Base-by-base conservation (phyloP, 208 protist genomes). In the Trypanosoma grayi region DNA sequence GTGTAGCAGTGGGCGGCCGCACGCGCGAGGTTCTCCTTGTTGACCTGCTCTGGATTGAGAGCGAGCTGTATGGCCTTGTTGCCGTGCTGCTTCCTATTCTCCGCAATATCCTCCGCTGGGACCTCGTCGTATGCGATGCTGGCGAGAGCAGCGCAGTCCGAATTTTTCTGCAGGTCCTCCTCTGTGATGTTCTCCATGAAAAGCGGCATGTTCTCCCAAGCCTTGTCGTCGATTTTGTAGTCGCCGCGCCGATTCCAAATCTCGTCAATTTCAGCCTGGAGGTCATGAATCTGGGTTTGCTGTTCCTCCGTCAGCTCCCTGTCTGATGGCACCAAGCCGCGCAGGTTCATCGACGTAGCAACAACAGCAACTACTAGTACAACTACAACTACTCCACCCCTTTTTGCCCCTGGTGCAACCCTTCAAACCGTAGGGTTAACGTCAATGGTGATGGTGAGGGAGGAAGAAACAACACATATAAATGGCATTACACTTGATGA, bases 161-260 rank as follows among this genome's bases (percentile, higher is more conserved):
- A 73, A 36, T 95, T 95, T 52, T 81, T 76, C 41, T 78, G 81
- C 20, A 95, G 71, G 40, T 95, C 89, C 41, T 92, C 82, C 40
- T 93, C 76, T 28, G 71, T 83, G 54, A 95, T 90, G 22, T 70
- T 76, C 55, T 95, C 86, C 89, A 95, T 95, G 40, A 95, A 95
- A 50, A 95, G 69, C 10, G 89, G 89, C 89, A 95, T 93, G 10
- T 65, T 25, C 62, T 92, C 75, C 86, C 89, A 95, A 39, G 89
- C 89, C 22, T 90, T 83, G 25, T 83, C 70, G 60, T 95, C 86
- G 34, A 95, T 76, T 60, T 92, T 71, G 70, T 92, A 94, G 74
- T 82, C 73, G 33, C 88, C 88, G 24, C 83, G 79, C 0, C 85
- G 81, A 63, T 70, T 92, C 85, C 88, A 94, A 27, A 94, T 90